Conservation (phyloP, 176 grass and related monocot species). For the Echinochloa phyllopogon region DNA sequence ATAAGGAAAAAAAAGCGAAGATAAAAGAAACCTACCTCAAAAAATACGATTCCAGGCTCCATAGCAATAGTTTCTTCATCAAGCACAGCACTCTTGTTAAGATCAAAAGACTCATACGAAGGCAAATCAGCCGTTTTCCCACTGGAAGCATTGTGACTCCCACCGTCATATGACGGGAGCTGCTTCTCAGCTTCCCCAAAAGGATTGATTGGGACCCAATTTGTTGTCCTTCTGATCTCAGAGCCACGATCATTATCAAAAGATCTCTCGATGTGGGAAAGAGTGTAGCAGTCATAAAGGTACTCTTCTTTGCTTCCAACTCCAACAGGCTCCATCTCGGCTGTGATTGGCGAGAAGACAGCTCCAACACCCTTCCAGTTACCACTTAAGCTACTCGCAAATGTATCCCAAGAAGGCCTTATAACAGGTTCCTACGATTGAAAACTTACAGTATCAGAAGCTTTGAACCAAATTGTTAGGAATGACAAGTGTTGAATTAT, state of each 20-base stretch:
- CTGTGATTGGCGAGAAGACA: conserved; percentile 84
- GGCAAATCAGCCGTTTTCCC: conserved; percentile 55
- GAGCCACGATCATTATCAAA: conserved; percentile 38
- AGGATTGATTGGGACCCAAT: conserved; percentile 78
- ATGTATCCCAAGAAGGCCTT: conserved; percentile 89
- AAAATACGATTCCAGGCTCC: conserved; percentile 92
- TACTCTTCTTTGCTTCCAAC: conserved; percentile 82
- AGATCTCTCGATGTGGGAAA: conserved; percentile 71
- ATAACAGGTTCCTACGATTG: conserved; percentile 88
- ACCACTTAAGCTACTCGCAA: conserved; percentile 86
- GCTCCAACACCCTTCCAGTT: conserved; percentile 94
- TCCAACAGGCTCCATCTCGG: conserved; percentile 92
- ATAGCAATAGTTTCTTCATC: conserved; percentile 75
- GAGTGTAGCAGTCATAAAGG: conserved; percentile 94
- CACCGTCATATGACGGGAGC: conserved; percentile 19
- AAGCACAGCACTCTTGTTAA: conserved; percentile 70
- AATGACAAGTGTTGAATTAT: not conserved
- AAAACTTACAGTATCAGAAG: conserved; percentile 30
- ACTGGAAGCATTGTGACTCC: conserved; percentile 23
- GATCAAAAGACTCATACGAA: conserved; percentile 74
- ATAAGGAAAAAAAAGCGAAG: conserved; percentile 19
- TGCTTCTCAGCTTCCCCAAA: conserved; percentile 69
- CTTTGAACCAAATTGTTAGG: not conserved
- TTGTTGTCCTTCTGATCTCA: conserved; percentile 70
- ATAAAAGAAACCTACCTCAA: conserved; percentile 68